These are phyloP conservation scores for Fusarium mundagurra DNA, from an alignment of 2,329 filamentous ascomycete genomes.

Conservation along the genomic window DNA sequence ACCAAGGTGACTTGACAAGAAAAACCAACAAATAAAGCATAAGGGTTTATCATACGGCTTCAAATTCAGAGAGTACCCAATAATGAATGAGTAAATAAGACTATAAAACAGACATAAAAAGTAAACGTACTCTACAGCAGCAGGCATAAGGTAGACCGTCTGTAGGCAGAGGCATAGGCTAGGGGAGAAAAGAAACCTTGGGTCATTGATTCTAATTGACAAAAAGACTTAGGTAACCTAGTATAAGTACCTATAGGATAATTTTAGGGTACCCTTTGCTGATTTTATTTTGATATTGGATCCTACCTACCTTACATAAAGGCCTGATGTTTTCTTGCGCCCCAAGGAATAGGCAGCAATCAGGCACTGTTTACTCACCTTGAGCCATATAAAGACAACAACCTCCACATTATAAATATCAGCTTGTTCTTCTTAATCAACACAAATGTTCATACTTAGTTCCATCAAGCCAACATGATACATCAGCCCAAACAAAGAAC, in stretches of 20 bases:
- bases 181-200: neutral
- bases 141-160: neutral
- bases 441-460: neutral
- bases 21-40: neutral
- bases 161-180: neutral
- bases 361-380: neutral
- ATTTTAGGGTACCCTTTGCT: neutral
- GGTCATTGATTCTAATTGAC: neutral
- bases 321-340: neutral
- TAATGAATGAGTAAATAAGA: neutral
- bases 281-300: neutral
- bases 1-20: neutral
- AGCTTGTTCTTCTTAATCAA: neutral
- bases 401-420: neutral
- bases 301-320: neutral
- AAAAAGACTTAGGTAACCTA: neutral
- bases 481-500: neutral
- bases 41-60: neutral
- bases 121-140: neutral
- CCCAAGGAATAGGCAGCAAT: neutral
- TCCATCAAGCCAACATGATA: neutral
- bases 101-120: neutral
- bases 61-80: neutral
- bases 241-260: neutral
- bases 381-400: neutral